These are phyloP conservation scores for Lachnellula willkommii DNA, from an alignment of 2,329 filamentous ascomycete genomes.

Conservation along the genomic window DNA sequence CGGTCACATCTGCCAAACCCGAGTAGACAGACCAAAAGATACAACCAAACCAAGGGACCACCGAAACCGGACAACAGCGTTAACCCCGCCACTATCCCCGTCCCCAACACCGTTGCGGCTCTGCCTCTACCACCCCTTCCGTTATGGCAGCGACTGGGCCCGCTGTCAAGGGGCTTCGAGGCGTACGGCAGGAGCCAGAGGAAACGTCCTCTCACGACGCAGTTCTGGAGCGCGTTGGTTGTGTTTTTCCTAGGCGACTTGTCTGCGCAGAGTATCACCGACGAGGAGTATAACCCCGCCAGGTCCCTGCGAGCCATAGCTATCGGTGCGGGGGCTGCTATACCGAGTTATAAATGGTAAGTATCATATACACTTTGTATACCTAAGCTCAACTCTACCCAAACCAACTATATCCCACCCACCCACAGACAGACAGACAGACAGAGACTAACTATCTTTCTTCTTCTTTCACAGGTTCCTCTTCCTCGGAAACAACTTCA, in stretches of 20 bases:
- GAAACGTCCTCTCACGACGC: constrained; percentile 70
- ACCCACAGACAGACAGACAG: neutral
- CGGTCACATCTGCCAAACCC: constrained; percentile 16
- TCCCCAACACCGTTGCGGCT: constrained; percentile 37
- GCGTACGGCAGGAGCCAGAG: constrained; percentile 68
- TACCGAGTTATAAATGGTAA: constrained; percentile 80
- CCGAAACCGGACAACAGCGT: constrained; percentile 11
- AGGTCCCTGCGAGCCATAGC: constrained; percentile 66
- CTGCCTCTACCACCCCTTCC: constrained; percentile 10
- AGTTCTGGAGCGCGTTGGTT: constrained; percentile 67
- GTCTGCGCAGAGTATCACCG: constrained; percentile 64
- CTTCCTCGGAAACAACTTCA: constrained; percentile 76
- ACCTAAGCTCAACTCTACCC: too few relatives aligned
- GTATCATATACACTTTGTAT: constrained; percentile 16
- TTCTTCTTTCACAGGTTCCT: constrained; percentile 54
- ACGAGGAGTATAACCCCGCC: constrained; percentile 59
- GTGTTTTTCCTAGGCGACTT: constrained; percentile 77
- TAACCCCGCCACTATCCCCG: constrained; percentile 35
- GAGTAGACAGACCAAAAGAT: constrained; percentile 15
- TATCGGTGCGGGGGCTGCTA: constrained; percentile 67
- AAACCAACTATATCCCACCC: neutral
- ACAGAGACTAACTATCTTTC: neutral
- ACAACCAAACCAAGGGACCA: constrained; percentile 5
- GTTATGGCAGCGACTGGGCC: constrained; percentile 54
- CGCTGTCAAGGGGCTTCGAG: constrained; percentile 47